Evolutionary conservation across 2,329 filamentous ascomycete species (phyloP), one percentile per base, ranked within the genome.

Genomic region (Venturia carpophila): DNA sequence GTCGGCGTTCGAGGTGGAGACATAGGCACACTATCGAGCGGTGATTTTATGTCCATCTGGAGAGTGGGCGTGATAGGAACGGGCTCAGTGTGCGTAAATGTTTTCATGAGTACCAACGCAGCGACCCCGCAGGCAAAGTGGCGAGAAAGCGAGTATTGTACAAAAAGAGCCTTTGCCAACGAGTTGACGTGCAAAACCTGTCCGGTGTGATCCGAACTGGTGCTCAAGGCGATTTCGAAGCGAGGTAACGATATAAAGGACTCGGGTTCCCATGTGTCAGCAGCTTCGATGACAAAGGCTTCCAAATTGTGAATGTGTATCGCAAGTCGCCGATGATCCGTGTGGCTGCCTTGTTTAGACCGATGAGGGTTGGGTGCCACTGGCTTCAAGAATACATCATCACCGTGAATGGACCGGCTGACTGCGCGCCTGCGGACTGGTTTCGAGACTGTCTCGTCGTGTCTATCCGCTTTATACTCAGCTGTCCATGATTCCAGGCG

Each of bases 71-170:
- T 52, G 15, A 45, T 55, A 15, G 63, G 66, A 49, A 52, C 60
- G 13, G 49, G 24, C 2, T 64, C 55, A 17, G 60, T 61, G 6
- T 41, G 45, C 60, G 73, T 71, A 64, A 81, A 79, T 0, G 79
- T 80, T 56, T 75, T 75, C 60, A 72, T 74, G 30, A 99, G 75
- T 2, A 95, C 90, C 72, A 87, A 87, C 30, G 83, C 79, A 10
- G 93, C 94, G 67, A 97, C 86, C 0, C 91, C 90, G 34, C 95
- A 82, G 0, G 92, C 89, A 72, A 97, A 99, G 73, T 96, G 92
- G 3, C 92, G 88, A 74, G 95, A 96, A 0, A 99, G 83, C 0
- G 95, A 99, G 73, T 97, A 97, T 62, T 95, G 89, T 9, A 96
- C 72, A 67, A 90, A 85, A 1, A 99, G 77, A 6, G 89, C 91